Conservation (phyloP, 208 protist genomes). For the Leishmania amazonensis region DNA sequence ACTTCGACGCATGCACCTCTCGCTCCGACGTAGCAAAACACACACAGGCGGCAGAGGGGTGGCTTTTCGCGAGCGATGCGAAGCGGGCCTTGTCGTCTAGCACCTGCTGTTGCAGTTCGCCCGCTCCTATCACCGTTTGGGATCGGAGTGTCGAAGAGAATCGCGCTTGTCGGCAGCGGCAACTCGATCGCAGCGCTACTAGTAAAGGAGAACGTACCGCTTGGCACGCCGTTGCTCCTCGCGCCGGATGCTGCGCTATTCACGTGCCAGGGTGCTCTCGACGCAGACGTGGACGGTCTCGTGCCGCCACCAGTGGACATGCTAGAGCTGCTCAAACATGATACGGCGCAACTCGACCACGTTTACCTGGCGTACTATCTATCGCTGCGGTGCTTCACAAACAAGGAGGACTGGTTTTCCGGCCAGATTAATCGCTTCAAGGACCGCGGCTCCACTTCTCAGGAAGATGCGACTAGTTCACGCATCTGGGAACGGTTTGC, state of each 20-base stretch:
- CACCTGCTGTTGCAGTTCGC: constrained; percentile 5
- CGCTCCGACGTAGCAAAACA: neutral
- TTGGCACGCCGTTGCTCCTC: constrained; percentile 19
- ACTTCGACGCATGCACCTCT: neutral
- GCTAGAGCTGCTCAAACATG: constrained; percentile 22
- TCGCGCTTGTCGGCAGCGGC: constrained; percentile 4
- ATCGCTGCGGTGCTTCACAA: constrained; percentile 22
- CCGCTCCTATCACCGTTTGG: constrained; percentile 27
- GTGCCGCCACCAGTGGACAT: constrained; percentile 40
- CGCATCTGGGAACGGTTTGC: constrained; percentile 19
- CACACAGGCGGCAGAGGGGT: neutral
- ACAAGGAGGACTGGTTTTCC: constrained; percentile 26
- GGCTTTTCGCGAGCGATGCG: constrained; percentile 5
- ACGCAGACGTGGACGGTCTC: constrained; percentile 38
- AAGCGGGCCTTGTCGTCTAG: neutral
- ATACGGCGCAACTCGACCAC: constrained; percentile 12
- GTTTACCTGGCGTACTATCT: constrained; percentile 38
- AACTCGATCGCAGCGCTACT: neutral
- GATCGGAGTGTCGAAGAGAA: constrained; percentile 30
- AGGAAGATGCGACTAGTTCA: neutral
- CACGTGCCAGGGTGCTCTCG: constrained; percentile 28
- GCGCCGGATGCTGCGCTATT: constrained; percentile 32
- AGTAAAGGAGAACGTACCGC: constrained; percentile 4
- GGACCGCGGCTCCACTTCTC: neutral
- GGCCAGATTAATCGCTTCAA: constrained; percentile 12